Percentiles rank a stretch among this genome's conserved stretches.
phyloP scores from a whole-genome alignment of 176 grass and related monocot genomes.

The Oryza australiensis region DNA sequence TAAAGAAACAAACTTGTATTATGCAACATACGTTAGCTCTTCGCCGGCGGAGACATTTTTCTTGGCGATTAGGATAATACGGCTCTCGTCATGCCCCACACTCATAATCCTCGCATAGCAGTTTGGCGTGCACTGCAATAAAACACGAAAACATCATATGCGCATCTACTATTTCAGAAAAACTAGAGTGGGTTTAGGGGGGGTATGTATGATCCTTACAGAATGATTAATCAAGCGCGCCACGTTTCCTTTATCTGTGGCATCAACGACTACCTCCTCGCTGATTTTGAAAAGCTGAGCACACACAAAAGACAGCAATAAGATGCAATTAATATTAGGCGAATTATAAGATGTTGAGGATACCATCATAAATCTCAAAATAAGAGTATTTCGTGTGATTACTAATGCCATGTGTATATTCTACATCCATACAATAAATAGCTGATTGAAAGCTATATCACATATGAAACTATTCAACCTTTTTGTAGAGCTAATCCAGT shows the following conservation, averaged over 20 bases:
- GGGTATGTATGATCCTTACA: conserved; percentile 50
- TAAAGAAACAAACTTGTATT: conserved; percentile 1
- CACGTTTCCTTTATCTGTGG: conserved; percentile 94
- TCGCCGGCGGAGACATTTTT: conserved; percentile 81
- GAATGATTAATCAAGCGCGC: conserved; percentile 97
- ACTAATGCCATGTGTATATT: neutral
- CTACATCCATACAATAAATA: neutral
- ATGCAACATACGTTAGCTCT: conserved; percentile 78
- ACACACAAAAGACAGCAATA: conserved; percentile 11
- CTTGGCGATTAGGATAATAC: conserved; percentile 95
- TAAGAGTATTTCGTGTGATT: neutral
- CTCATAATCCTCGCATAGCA: conserved; percentile 99
- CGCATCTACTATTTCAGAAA: conserved; percentile 17
- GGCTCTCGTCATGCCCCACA: conserved; percentile 88
- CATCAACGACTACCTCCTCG: conserved; percentile 98
- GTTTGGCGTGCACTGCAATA: conserved; percentile 86
- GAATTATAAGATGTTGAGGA: conserved; percentile 29
- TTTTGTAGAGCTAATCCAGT: neutral
- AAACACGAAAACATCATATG: conserved; percentile 5
- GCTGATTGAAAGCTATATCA: neutral
- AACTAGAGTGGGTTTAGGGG: neutral
- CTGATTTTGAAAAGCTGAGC: conserved; percentile 98
- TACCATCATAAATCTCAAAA: conserved; percentile 23
- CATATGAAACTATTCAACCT: neutral
- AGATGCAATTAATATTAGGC: neutral